A percentile compares a stretch with the other conserved stretches of the same genome.
Evolutionary conservation across 202 grass and related monocot genomes (phyloP).

Genomic region (Setaria italica): DNA sequence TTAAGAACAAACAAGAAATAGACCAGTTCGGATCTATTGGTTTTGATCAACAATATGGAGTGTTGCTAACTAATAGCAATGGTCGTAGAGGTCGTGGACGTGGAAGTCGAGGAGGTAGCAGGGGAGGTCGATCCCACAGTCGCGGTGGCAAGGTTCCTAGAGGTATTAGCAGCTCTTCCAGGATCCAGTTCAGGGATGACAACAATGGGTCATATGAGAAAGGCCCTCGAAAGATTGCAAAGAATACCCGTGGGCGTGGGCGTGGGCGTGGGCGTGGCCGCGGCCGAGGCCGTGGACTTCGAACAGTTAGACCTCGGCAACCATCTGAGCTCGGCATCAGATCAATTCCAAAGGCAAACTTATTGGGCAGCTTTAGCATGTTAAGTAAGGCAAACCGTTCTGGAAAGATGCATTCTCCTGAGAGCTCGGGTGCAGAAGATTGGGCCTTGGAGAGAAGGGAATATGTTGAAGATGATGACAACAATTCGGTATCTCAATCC

Average conservation of each 20-base stretch:
- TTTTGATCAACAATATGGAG: constrained; percentile 56
- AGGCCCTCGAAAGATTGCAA: constrained; percentile 50
- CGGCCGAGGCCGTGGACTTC: constrained; percentile 63
- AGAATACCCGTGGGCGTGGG: constrained; percentile 52
- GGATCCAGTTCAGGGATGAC: constrained; percentile 46
- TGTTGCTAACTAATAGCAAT: constrained; percentile 50
- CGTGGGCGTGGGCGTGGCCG: constrained; percentile 61
- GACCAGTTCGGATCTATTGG: constrained; percentile 48
- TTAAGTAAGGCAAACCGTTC: constrained; percentile 53
- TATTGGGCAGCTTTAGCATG: constrained; percentile 77
- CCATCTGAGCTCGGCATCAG: constrained; percentile 53
- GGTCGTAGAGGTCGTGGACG: constrained; percentile 79
- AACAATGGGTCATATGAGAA: constrained; percentile 47
- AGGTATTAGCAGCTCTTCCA: constrained; percentile 55
- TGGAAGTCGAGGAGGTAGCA: constrained; percentile 63
- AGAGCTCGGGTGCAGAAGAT: constrained; percentile 78
- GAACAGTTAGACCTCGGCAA: constrained; percentile 77
- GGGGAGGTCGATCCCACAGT: constrained; percentile 66
- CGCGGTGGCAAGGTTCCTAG: constrained; percentile 79
- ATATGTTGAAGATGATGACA: constrained; percentile 58
- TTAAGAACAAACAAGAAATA: constrained; percentile 63
- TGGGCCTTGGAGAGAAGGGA: constrained; percentile 69
- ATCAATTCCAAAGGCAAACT: constrained; percentile 66
- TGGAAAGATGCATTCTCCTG: constrained; percentile 55
- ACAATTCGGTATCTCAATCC: constrained; percentile 51